Base-by-base conservation (phyloP, 352 stramenopile species). In the Pythium aristosporum region DNA sequence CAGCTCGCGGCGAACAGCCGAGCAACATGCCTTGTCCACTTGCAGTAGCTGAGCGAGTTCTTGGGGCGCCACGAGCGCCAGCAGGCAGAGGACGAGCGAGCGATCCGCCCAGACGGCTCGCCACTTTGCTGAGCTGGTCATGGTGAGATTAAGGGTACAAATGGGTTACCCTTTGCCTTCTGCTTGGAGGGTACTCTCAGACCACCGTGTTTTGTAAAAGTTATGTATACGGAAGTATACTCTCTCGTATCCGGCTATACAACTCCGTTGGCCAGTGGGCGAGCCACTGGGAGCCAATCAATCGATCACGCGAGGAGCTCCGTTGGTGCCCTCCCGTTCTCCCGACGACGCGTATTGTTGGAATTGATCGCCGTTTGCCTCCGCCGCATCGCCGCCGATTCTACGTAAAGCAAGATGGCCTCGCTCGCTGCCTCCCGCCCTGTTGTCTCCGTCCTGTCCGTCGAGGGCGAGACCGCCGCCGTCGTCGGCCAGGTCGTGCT, bases 381-480 rank as follows among this genome's bases (percentile, higher is more conserved):
- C 67, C 70, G 57, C 57, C 72, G 79, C 69, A 77, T 67, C 71
- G 56, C 63, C 73, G 71, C 72, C 77, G 65, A 82, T 73, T 56
- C 48, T 58, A 52, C 43, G 52, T 60, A 55, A 74, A 48, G 57
- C 46, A 74, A 68, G 57, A 90, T 90, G 80, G 69, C 79, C 74
- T 87, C 82, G 63, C 69, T 92, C 73, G 97, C 97, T 89, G 91
- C 94, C 66, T 92, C 94, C 62, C 91, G 96, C 75, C 96, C 96
- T 72, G 86, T 98, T 61, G 94, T 99, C 63, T 98, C 91, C 57
- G 93, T 99, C 56, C 96, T 98, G 81, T 96, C 96, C 57, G 61
- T 91, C 49, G 85, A 90, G 63, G 77, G 76, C 53, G 82, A 91
- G 64, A 82, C 74, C 34, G 85, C 87, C 66, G 75, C 94, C 50